Percentiles rank a stretch among this genome's conserved stretches.
These are phyloP conservation scores for Ascochyta lentis DNA, from an alignment of 2,329 filamentous ascomycete species.

Conservation along the genomic window DNA sequence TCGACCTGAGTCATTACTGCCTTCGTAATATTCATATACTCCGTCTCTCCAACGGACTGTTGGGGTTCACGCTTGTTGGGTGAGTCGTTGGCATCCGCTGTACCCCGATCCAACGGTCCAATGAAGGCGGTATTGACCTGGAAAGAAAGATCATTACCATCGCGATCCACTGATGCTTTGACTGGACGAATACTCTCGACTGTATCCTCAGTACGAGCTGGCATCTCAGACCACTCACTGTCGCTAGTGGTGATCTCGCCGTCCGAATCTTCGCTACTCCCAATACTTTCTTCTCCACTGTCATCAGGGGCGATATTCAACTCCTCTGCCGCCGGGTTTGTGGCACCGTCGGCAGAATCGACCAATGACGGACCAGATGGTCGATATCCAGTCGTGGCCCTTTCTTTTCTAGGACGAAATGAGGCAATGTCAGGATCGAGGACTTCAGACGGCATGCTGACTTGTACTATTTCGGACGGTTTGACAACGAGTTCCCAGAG, in stretches of 20 bases:
- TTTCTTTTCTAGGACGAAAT: neutral
- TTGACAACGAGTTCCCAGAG: slow-evolving; percentile 27
- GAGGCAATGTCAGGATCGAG: neutral
- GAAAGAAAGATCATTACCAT: slow-evolving; percentile 36
- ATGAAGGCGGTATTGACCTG: slow-evolving; percentile 19
- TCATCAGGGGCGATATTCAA: neutral
- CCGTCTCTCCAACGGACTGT: slow-evolving; percentile 13
- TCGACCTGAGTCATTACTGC: slow-evolving; percentile 24
- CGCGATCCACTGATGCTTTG: slow-evolving; percentile 24
- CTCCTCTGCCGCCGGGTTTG: neutral
- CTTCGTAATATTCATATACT: slow-evolving; percentile 37
- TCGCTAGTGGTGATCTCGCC: slow-evolving; percentile 2
- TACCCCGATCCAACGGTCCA: neutral
- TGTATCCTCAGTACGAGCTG: neutral
- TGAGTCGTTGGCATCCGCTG: neutral
- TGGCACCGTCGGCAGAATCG: neutral
- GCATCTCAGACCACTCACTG: slow-evolving; percentile 1
- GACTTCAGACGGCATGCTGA: slow-evolving; percentile 6
- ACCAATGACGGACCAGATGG: neutral
- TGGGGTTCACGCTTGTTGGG: neutral
- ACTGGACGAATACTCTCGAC: neutral
- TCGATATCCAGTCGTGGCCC: neutral
- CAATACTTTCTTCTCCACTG: neutral
- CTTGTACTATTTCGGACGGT: slow-evolving; percentile 12
- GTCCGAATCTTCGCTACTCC: neutral